Evolutionary conservation across 768 basidiomycete genomes (phyloP).

Genomic region (Phlegmacium glaucopus): DNA sequence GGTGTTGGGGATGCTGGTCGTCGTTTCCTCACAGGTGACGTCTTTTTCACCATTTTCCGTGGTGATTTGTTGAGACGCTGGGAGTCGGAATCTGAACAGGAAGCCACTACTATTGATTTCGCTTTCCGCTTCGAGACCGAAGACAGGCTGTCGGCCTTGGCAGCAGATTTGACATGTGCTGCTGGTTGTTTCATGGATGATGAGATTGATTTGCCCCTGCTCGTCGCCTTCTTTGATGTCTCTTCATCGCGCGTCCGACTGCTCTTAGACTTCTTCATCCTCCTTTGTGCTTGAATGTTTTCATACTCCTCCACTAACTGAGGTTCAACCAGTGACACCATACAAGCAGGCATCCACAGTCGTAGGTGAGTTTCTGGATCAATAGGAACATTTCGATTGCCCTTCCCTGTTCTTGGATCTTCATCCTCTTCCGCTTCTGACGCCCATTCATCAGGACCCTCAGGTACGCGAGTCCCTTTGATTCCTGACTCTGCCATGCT

Average conservation of each 20-base stretch:
- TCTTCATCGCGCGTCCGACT: slow-evolving; percentile 15
- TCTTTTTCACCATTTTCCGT: slow-evolving; percentile 10
- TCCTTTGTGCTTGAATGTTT: slow-evolving; percentile 42
- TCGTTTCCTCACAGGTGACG: slow-evolving; percentile 3
- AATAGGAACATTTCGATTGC: slow-evolving; percentile 33
- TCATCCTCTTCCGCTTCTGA: slow-evolving; percentile 44
- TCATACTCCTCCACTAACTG: slow-evolving; percentile 61
- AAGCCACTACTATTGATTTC: neutral
- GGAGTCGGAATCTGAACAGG: slow-evolving; percentile 8
- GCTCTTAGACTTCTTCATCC: slow-evolving; percentile 48
- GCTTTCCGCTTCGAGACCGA: slow-evolving; percentile 14
- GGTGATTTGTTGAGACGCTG: slow-evolving; percentile 15
- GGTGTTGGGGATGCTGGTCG: slow-evolving; percentile 11
- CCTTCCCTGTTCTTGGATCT: slow-evolving; percentile 36
- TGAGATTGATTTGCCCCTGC: slow-evolving; percentile 2
- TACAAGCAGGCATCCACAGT: slow-evolving; percentile 82
- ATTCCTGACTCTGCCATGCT: slow-evolving; percentile 64
- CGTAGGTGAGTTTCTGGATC: slow-evolving; percentile 57
- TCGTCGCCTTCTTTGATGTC: slow-evolving; percentile 13
- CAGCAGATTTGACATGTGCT: too few species aligned
- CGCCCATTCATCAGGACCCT: slow-evolving; percentile 47
- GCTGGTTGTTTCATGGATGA: neutral
- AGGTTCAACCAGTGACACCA: slow-evolving; percentile 69
- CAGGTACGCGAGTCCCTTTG: slow-evolving; percentile 51
- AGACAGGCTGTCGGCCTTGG: too few species aligned